Conservation (phyloP, 1,284 basidiomycete genomes). For the Cryptococcus wingfieldii region DNA sequence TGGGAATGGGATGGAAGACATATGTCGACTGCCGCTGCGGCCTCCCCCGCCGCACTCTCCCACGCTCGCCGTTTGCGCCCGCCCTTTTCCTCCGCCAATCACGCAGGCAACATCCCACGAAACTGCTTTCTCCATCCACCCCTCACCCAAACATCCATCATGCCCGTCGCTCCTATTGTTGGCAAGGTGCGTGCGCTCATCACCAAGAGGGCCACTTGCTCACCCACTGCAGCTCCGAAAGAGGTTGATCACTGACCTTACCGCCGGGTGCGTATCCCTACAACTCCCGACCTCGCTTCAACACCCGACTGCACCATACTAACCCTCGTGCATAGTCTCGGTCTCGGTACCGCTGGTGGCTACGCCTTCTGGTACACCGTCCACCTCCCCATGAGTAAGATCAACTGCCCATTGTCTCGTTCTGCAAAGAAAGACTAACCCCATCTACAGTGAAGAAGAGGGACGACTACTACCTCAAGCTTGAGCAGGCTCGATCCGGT, state of each 20-base stretch:
- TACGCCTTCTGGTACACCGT: constrained; percentile 79
- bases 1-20: neutral
- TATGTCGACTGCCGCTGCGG: neutral
- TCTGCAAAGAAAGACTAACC: constrained; percentile 10
- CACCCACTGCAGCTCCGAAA: constrained; percentile 61
- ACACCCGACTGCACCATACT: neutral
- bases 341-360: constrained; percentile 64
- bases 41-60: constrained; percentile 1
- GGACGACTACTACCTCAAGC: constrained; percentile 75
- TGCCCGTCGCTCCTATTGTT: constrained; percentile 79
- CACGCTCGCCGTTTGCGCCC: neutral
- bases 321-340: constrained; percentile 54
- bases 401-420: constrained; percentile 51
- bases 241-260: constrained; percentile 73
- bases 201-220: neutral
- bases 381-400: constrained; percentile 67
- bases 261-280: constrained; percentile 49
- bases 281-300: neutral
- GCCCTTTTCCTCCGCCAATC: constrained; percentile 6
- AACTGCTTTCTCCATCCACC: constrained; percentile 1
- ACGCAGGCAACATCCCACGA: constrained; percentile 9
- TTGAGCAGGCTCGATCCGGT: constrained; percentile 58
- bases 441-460: constrained; percentile 62
- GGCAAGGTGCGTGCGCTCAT: constrained; percentile 55
- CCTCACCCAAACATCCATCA: constrained; percentile 34